phyloP scores from a whole-genome alignment of 2,329 filamentous ascomycete genomes.

The Saccharata proteae region DNA sequence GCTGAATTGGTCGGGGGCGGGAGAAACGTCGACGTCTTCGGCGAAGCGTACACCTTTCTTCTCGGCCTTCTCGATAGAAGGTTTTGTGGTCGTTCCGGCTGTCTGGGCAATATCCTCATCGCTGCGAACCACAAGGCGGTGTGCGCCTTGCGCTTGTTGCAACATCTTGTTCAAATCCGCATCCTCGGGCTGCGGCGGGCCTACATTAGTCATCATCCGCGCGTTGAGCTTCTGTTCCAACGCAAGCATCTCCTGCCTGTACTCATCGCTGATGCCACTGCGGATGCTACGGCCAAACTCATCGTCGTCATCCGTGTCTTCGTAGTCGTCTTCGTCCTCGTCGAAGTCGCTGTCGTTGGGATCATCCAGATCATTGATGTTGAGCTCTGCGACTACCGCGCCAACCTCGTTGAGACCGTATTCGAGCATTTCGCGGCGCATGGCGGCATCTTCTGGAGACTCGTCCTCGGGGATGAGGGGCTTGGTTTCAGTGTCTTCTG shows the following conservation, averaged over 20 bases:
- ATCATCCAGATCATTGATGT: constrained; percentile 53
- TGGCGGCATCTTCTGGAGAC: constrained; percentile 62
- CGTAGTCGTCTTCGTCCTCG: constrained; percentile 34
- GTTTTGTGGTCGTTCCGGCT: constrained; percentile 11
- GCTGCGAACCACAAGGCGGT: constrained; percentile 3
- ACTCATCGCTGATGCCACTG: constrained; percentile 58
- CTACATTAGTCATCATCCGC: constrained; percentile 45
- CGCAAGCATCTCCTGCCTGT: constrained; percentile 71
- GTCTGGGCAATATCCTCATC: constrained; percentile 9
- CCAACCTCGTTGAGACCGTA: constrained; percentile 85
- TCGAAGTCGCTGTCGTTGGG: constrained; percentile 30
- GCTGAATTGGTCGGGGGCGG: constrained; percentile 17
- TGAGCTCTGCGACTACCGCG: constrained; percentile 82
- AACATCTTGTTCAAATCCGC: constrained; percentile 21
- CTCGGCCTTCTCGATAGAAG: too few relatives aligned
- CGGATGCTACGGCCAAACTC: constrained; percentile 62
- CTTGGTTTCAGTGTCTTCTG: constrained; percentile 25
- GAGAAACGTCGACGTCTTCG: constrained; percentile 58
- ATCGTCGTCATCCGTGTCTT: constrained; percentile 58
- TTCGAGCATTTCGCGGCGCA: constrained; percentile 79
- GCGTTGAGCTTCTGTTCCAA: constrained; percentile 65
- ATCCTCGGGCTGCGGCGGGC: constrained; percentile 30
- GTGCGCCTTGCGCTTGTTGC: constrained; percentile 7
- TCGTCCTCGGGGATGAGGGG: constrained; percentile 63
- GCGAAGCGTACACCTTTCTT: constrained; percentile 84